Evolutionary conservation across 192 early-diverging fungal genomes (phyloP).

Genomic region (Diversispora epigaea): DNA sequence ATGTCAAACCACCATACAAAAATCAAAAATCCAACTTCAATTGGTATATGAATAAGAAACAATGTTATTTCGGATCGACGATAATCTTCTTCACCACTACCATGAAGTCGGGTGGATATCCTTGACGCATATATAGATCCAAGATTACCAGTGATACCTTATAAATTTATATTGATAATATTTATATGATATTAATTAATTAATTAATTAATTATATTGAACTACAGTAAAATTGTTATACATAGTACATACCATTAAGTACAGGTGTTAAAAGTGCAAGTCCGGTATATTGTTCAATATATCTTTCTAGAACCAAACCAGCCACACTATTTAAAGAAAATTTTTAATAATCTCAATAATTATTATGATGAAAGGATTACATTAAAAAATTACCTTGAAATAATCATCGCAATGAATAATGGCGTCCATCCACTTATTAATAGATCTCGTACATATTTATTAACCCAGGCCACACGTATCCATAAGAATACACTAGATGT

Average conservation of each 20-base stretch:
- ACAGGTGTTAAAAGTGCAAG: conserved; percentile 69
- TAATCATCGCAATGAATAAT: conserved; percentile 71
- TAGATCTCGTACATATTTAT: conserved; percentile 65
- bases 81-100: conserved; percentile 47
- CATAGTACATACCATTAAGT: conserved; percentile 51
- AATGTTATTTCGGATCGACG: conserved; percentile 56
- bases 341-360: not conserved
- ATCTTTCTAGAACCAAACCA: conserved; percentile 66
- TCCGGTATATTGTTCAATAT: conserved; percentile 63
- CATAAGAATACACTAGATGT: conserved; percentile 48
- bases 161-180: not conserved
- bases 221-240: not conserved
- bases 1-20: conserved; percentile 50
- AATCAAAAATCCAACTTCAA: conserved; percentile 62
- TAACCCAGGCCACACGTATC: conserved; percentile 50
- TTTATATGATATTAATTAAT: not conserved
- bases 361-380: not conserved
- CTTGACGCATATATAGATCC: conserved; percentile 76
- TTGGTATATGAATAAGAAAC: conserved; percentile 67
- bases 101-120: conserved; percentile 72
- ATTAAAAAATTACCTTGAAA: conserved; percentile 50
- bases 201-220: not conserved
- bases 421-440: conserved; percentile 74
- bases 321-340: conserved; percentile 47
- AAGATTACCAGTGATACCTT: conserved; percentile 69